Conservation (phyloP, 345 rosid genomes). For the Populus tremula region DNA sequence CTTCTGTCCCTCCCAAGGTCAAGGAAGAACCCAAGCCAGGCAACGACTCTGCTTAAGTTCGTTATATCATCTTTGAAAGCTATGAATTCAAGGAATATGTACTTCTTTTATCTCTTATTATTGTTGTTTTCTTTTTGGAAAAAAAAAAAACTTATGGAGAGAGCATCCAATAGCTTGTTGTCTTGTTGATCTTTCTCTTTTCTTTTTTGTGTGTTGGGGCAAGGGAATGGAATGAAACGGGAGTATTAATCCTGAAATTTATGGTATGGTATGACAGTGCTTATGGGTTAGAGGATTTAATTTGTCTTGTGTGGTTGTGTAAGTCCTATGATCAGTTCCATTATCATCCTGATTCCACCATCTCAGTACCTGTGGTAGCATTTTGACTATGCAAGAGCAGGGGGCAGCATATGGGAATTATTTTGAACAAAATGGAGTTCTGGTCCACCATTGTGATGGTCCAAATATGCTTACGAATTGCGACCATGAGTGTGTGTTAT, state of each 20-base stretch:
- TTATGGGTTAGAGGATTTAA: background rate
- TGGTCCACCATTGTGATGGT: background rate
- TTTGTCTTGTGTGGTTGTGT: background rate
- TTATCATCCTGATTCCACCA: no score
- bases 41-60: conserved; percentile 31
- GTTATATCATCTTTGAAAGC: background rate
- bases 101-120: background rate
- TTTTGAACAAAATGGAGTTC: background rate
- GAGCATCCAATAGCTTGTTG: background rate
- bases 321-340: background rate
- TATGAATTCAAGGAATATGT: background rate
- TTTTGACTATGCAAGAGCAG: background rate
- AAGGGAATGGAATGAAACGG: background rate
- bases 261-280: background rate
- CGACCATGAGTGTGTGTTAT: background rate
- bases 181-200: background rate
- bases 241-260: background rate
- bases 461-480: background rate
- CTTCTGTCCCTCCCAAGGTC: conserved; percentile 42
- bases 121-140: no score
- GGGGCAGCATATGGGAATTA: background rate
- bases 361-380: background rate
- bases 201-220: background rate
- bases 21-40: conserved; percentile 54
- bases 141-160: background rate